Evolutionary conservation across 31 red algal species (phyloP).

Genomic region (Odonthalia washingtoniensis): DNA sequence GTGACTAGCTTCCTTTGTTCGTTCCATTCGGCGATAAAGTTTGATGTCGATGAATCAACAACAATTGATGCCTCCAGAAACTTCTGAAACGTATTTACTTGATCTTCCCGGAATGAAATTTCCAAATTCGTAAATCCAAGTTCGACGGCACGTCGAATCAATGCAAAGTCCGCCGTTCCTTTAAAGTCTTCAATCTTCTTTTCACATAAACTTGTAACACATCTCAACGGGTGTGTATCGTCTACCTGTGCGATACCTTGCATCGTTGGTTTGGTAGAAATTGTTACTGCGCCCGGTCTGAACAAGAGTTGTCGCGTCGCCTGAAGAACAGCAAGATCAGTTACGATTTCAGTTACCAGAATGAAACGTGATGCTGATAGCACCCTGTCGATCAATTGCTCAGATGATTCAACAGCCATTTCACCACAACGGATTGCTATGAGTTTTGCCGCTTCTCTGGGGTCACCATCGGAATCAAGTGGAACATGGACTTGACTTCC

Average conservation of each 20-base stretch:
- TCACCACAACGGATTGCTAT: slow-evolving; percentile 54
- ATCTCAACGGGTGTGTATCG: slow-evolving; percentile 75
- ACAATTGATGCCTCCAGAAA: slow-evolving; percentile 47
- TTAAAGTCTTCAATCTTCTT: slow-evolving; percentile 57
- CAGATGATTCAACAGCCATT: slow-evolving; percentile 25
- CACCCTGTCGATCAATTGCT: slow-evolving; percentile 38
- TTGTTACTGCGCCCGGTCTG: slow-evolving; percentile 62
- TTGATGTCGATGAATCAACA: slow-evolving; percentile 47
- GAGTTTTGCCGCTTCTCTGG: slow-evolving; percentile 50
- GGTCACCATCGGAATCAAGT: slow-evolving; percentile 62
- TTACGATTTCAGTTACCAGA: slow-evolving; percentile 66
- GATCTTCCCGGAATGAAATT: slow-evolving; percentile 54
- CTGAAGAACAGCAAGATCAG: slow-evolving; percentile 61
- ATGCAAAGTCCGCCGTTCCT: slow-evolving; percentile 60
- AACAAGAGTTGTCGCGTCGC: slow-evolving; percentile 51
- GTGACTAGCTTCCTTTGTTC: slow-evolving; percentile 52
- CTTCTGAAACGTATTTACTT: slow-evolving; percentile 28
- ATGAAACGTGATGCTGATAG: slow-evolving; percentile 65
- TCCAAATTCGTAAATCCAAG: slow-evolving; percentile 68
- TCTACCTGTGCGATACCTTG: slow-evolving; percentile 72
- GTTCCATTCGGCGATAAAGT: slow-evolving; percentile 59
- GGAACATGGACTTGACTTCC: slow-evolving; percentile 64
- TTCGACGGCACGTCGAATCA: slow-evolving; percentile 58
- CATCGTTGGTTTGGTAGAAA: slow-evolving; percentile 61
- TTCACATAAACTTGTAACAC: slow-evolving; percentile 54